A percentile compares a stretch with the other conserved stretches of the same genome.
Conservation (phyloP, 495 filamentous ascomycete genomes). For the Amphirosellinia nigrospora region DNA sequence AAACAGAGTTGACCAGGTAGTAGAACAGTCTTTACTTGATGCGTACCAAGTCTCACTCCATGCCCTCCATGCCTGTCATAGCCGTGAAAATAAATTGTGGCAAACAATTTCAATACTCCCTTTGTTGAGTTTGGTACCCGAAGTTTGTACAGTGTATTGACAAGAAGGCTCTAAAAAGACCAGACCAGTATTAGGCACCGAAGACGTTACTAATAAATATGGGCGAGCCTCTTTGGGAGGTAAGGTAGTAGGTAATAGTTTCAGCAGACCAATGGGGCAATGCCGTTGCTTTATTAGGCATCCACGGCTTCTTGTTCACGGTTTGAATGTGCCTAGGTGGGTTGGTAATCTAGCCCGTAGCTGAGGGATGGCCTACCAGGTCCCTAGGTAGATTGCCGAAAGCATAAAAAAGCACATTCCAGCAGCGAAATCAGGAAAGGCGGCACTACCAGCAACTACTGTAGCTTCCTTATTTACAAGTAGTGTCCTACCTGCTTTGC, state of each 20-base stretch:
- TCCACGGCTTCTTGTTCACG: constrained; percentile 8
- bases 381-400: too few relatives aligned
- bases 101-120: background rate
- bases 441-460: background rate
- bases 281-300: constrained; percentile 19
- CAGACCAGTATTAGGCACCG: constrained; percentile 22
- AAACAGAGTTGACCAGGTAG: background rate
- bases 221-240: background rate
- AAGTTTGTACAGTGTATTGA: background rate
- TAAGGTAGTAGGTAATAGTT: background rate
- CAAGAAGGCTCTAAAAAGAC: background rate
- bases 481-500: background rate
- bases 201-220: constrained; percentile 17
- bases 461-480: background rate
- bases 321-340: background rate
- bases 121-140: constrained; percentile 9
- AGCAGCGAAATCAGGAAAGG: constrained; percentile 15
- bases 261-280: constrained; percentile 1
- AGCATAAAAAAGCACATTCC: constrained; percentile 19
- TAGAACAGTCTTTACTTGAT: background rate
- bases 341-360: too few relatives aligned
- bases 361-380: too few relatives aligned
- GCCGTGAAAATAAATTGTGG: background rate
- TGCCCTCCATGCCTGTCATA: background rate
- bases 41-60: constrained; percentile 1